A percentile compares a stretch with the other conserved stretches of the same genome.
Evolutionary conservation across 108 stramenopile genomes (phyloP).

Genomic region (Halocafeteria seosinensis): DNA sequence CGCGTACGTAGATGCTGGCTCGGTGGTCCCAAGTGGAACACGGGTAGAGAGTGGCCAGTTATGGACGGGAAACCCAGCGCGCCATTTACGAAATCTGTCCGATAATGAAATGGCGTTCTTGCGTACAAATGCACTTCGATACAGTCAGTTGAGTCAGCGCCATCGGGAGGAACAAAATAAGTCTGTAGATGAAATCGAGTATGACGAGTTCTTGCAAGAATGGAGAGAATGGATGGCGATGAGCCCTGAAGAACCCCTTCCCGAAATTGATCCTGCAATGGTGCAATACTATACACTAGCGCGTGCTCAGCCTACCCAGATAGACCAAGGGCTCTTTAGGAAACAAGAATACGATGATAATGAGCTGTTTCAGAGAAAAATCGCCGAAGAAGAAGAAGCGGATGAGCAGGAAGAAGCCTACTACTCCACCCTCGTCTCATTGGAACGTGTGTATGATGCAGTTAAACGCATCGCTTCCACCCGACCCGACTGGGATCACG

Average conservation of each 20-base stretch:
- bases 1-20: slow-evolving; percentile 4
- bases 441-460: neutral
- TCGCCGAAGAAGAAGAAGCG: neutral
- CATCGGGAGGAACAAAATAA: neutral
- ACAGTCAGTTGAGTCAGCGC: neutral
- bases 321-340: neutral
- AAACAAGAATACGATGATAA: neutral
- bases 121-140: neutral
- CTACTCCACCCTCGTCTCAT: neutral
- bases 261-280: neutral
- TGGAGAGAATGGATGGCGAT: neutral
- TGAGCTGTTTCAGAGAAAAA: neutral
- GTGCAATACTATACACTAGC: neutral
- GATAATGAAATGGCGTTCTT: slow-evolving; percentile 5
- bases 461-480: neutral
- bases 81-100: slow-evolving; percentile 7
- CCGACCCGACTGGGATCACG: neutral
- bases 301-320: neutral
- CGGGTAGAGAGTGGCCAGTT: slow-evolving; percentile 1
- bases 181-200: neutral
- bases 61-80: slow-evolving; percentile 20
- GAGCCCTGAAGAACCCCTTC: neutral
- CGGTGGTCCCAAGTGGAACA: slow-evolving; percentile 4
- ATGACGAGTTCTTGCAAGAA: neutral
- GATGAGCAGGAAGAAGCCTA: neutral